Evolutionary conservation across 257 asterid genomes (phyloP).

Genomic region (Striga asiatica): DNA sequence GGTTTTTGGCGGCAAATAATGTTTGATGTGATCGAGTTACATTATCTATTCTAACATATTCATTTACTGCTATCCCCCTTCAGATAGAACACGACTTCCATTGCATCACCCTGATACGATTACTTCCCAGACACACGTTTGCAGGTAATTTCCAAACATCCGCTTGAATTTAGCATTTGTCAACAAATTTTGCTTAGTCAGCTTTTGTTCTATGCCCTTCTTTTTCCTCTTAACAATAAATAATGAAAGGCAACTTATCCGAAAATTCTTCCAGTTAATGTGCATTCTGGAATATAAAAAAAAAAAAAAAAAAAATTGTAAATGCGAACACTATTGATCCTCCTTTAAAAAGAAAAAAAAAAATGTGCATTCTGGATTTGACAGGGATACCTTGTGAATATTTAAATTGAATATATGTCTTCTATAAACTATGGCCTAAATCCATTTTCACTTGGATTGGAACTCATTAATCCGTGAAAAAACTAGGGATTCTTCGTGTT

Average conservation of each 20-base stretch:
- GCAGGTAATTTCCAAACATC: conserved; percentile 46
- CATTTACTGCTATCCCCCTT: conserved; percentile 15
- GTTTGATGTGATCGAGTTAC: neutral
- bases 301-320: too few relatives aligned
- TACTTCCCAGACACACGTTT: conserved; percentile 53
- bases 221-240: neutral
- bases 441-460: too few relatives aligned
- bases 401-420: too few relatives aligned
- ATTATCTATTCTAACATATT: neutral
- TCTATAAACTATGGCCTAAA: too few relatives aligned
- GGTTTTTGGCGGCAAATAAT: neutral
- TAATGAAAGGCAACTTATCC: neutral
- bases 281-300: conserved; percentile 14
- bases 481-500: too few relatives aligned
- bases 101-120: conserved; percentile 70
- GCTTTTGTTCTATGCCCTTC: neutral
- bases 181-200: neutral
- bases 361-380: too few relatives aligned
- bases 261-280: neutral
- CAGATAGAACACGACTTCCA: conserved; percentile 76
- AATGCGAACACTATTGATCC: too few relatives aligned
- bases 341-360: too few relatives aligned
- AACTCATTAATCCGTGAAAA: too few relatives aligned
- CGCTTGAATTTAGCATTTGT: neutral
- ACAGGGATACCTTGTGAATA: too few relatives aligned